phyloP scores from a whole-genome alignment of 2,329 filamentous ascomycete genomes.

The Fusarium sp. region DNA sequence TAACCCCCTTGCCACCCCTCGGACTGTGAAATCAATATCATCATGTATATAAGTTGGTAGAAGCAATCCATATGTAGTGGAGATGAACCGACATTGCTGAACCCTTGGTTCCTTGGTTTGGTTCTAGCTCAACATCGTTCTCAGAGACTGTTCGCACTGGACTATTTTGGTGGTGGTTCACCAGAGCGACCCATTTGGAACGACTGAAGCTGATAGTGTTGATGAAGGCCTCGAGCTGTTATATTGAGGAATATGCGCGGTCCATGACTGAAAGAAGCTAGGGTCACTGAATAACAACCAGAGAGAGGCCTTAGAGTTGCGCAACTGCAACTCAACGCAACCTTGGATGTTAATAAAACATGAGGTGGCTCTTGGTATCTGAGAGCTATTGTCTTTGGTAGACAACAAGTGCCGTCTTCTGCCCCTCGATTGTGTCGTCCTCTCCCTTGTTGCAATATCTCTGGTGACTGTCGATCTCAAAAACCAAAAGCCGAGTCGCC shows the following conservation, averaged over 20 bases:
- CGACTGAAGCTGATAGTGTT: conserved; percentile 6
- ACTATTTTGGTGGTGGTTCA: conserved; percentile 11
- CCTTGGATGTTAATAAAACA: neutral
- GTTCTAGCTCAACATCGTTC: neutral
- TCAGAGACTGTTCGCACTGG: conserved; percentile 3
- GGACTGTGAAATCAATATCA: neutral
- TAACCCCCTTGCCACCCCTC: conserved; percentile 10
- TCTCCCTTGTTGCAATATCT: neutral
- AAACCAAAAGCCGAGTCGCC: conserved; percentile 9
- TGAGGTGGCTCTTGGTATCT: neutral
- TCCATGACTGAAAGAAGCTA: neutral
- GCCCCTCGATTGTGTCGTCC: neutral
- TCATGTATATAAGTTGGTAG: neutral
- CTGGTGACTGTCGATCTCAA: conserved; percentile 6
- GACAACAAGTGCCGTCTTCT: too few species aligned
- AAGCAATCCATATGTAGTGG: neutral
- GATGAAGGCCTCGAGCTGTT: neutral
- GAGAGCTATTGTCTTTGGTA: neutral
- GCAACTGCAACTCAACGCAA: neutral
- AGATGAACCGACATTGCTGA: conserved; percentile 1
- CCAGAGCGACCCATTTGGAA: neutral
- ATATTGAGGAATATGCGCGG: neutral
- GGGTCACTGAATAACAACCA: neutral
- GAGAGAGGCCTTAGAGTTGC: neutral
- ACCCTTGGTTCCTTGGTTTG: neutral